A percentile compares a stretch with the other conserved stretches of the same genome.
Conservation (phyloP, 345 rosid species). For the Ailanthus altissimus region DNA sequence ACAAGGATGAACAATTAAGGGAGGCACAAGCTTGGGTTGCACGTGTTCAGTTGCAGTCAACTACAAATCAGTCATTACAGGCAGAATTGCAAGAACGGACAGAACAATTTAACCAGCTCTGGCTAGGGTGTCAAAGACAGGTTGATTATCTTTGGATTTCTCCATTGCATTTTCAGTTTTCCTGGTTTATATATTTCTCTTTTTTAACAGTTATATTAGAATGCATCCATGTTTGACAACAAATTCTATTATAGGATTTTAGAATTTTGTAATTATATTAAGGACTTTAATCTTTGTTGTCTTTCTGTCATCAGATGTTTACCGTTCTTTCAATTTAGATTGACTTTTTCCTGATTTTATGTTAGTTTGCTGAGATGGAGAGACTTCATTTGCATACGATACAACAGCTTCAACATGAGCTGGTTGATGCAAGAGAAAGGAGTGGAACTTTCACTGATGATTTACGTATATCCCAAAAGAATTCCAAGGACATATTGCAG, state of each 20-base stretch:
- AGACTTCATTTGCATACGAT: conserved; percentile 76
- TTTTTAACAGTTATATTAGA: neutral
- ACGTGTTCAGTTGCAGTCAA: conserved; percentile 80
- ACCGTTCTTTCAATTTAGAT: conserved; percentile 8
- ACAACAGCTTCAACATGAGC: conserved; percentile 85
- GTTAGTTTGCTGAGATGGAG: conserved; percentile 90
- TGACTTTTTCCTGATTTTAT: conserved; percentile 29
- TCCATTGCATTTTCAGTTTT: conserved; percentile 9
- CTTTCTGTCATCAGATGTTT: neutral
- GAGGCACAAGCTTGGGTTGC: conserved; percentile 79
- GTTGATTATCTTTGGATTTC: conserved; percentile 40
- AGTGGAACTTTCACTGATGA: conserved; percentile 62
- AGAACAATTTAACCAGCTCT: conserved; percentile 86
- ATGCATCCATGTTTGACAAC: neutral
- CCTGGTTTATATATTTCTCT: neutral
- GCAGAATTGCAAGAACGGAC: conserved; percentile 81
- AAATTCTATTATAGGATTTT: neutral
- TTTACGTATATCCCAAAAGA: conserved; percentile 46
- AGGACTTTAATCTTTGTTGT: neutral
- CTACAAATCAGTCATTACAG: conserved; percentile 71
- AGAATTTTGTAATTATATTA: neutral
- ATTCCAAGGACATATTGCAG: conserved; percentile 51
- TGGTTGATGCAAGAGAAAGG: conserved; percentile 75
- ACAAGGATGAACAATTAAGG: conserved; percentile 87
- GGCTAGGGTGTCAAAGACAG: conserved; percentile 97